Evolutionary conservation across 1,284 basidiomycete species (phyloP), one percentile per base, ranked within the genome.

Genomic region (Peniophora sp.): DNA sequence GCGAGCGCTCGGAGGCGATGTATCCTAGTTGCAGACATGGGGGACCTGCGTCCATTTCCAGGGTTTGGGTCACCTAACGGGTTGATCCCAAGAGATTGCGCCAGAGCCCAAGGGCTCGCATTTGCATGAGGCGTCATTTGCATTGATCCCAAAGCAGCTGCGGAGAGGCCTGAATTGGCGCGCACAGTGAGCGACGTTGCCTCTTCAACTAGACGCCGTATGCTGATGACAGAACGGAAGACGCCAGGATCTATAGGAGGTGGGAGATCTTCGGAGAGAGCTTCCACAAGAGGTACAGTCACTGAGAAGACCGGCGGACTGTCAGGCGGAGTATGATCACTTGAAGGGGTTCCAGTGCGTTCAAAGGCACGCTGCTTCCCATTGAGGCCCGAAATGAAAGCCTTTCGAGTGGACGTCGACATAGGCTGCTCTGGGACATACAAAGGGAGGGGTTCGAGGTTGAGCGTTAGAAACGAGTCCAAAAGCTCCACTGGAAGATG

Each of bases 201-300:
- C 60, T 91, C 88, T 62, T 92, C 88, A 54, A 92, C 87, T 34
- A 91, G 77, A 47, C 79, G 69, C 23, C 89, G 79, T 50, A 92
- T 89, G 24, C 75, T 70, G 0, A 78, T 72, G 24, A 91, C 82
- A 47, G 77, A 84, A 24, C 81, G 78, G 58, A 92, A 89, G 1
- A 89, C 86, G 42, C 86, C 88, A 0, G 88, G 87, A 60, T 92
- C 88, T 48, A 92, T 88, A 15, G 88, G 89, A 0, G 88, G 87
- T 0, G 89, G 89, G 0, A 0, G 27, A 32, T 32, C 27, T 32
- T 32, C 27, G 6, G 27, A 12, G 27, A 32, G 12, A 6, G 27
- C 12, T 5, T 32, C 27, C 27, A 32, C 6, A 32, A 32, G 27
- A 6, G 27, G 27, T 5, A 12, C 12, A 32, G 27, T 32, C 27